phyloP scores from a whole-genome alignment of 352 stramenopile genomes.

The Pythium periplocum region DNA sequence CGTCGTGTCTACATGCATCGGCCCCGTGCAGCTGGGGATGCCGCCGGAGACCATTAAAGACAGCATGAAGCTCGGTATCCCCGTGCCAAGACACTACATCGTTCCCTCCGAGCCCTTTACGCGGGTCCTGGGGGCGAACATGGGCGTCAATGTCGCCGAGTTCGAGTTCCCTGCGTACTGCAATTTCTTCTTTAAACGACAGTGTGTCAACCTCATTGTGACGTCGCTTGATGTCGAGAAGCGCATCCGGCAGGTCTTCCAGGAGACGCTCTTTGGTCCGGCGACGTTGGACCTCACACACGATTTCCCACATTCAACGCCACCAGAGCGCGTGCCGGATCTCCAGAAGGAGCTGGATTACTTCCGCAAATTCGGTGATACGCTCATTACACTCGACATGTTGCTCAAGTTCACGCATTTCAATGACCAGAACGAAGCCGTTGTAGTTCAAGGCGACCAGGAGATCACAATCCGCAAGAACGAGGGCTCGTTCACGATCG shows the following conservation, averaged over 20 bases:
- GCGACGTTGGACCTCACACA: slow-evolving; percentile 58
- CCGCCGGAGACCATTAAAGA: slow-evolving; percentile 98
- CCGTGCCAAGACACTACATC: slow-evolving; percentile 93
- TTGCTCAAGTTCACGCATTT: slow-evolving; percentile 88
- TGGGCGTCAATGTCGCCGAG: slow-evolving; percentile 95
- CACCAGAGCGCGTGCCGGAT: slow-evolving; percentile 54
- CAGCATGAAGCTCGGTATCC: slow-evolving; percentile 91
- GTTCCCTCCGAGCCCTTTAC: slow-evolving; percentile 94
- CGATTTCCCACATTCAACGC: slow-evolving; percentile 71
- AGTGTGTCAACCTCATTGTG: slow-evolving; percentile 86
- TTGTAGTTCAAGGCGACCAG: slow-evolving; percentile 52
- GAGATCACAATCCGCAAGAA: slow-evolving; percentile 67
- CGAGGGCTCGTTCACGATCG: slow-evolving; percentile 54
- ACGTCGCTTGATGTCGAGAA: slow-evolving; percentile 67
- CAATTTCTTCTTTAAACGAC: slow-evolving; percentile 94
- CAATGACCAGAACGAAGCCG: slow-evolving; percentile 50
- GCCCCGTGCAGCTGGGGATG: slow-evolving; percentile 89
- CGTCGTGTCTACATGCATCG: slow-evolving; percentile 73
- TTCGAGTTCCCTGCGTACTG: slow-evolving; percentile 98
- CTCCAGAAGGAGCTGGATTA: slow-evolving; percentile 84
- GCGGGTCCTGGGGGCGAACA: slow-evolving; percentile 89
- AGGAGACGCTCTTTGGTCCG: slow-evolving; percentile 87
- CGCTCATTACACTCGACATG: slow-evolving; percentile 85
- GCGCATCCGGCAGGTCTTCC: slow-evolving; percentile 83
- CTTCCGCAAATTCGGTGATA: slow-evolving; percentile 89